Conservation (phyloP, 1,284 basidiomycete species). For the Microbotryum intermedium region DNA sequence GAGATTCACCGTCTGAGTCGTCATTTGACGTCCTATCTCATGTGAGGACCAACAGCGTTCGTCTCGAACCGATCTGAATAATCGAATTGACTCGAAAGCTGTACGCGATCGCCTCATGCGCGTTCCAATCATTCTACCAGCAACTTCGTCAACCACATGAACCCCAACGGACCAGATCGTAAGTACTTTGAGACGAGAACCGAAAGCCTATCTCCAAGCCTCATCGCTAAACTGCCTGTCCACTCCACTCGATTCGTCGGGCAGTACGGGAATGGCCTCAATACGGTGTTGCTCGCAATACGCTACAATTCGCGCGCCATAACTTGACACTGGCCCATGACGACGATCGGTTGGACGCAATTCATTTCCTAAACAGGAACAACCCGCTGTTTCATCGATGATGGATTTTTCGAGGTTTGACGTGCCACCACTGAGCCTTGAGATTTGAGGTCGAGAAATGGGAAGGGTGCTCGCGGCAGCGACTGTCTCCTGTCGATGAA, state of each 20-base stretch:
- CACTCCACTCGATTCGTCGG: too few relatives aligned
- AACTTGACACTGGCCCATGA: constrained; percentile 22
- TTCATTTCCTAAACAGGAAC: constrained; percentile 13
- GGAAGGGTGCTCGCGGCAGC: too few relatives aligned
- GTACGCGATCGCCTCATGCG: not conserved
- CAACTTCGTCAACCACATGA: constrained; percentile 21
- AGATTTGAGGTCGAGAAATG: too few relatives aligned
- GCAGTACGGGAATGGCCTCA: constrained; percentile 25
- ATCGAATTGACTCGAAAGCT: not conserved
- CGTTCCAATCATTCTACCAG: constrained; percentile 4
- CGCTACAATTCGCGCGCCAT: constrained; percentile 15
- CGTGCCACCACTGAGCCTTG: too few relatives aligned
- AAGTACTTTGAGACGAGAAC: not conserved
- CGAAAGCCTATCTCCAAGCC: too few relatives aligned
- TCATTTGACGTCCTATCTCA: constrained; percentile 28
- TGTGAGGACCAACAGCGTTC: constrained; percentile 4
- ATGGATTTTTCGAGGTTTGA: too few relatives aligned
- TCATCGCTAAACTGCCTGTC: too few relatives aligned
- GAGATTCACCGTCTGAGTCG: constrained; percentile 11
- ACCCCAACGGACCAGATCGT: constrained; percentile 28
- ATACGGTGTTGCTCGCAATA: constrained; percentile 21
- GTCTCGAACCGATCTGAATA: too few relatives aligned
- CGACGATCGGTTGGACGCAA: constrained; percentile 21
- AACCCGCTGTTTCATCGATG: not conserved
- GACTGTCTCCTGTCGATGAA: too few relatives aligned